These are phyloP conservation scores for Hyaloperonospora brassicae DNA, from an alignment of 352 stramenopile genomes.

Conservation along the genomic window DNA sequence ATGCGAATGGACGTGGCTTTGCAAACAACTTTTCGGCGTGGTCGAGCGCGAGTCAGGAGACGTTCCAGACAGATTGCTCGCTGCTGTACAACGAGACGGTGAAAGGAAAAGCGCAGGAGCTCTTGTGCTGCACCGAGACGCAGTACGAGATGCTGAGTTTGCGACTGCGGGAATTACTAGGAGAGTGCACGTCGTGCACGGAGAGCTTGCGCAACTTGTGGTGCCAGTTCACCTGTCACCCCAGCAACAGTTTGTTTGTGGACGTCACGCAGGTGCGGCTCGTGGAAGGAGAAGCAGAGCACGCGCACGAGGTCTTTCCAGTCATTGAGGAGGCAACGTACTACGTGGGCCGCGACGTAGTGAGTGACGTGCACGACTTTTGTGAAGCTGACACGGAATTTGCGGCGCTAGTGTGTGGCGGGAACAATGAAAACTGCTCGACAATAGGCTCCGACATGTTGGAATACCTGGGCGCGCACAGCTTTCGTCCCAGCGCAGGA, in stretches of 20 bases:
- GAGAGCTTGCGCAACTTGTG: slow-evolving; percentile 70
- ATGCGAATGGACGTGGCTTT: slow-evolving; percentile 48
- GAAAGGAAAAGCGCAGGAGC: slow-evolving; percentile 32
- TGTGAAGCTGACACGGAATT: slow-evolving; percentile 51
- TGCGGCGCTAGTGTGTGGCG: slow-evolving; percentile 37
- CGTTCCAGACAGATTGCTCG: slow-evolving; percentile 63
- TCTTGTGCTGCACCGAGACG: slow-evolving; percentile 71
- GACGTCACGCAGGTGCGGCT: slow-evolving; percentile 61
- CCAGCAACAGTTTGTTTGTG: slow-evolving; percentile 71
- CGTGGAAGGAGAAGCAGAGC: slow-evolving; percentile 38
- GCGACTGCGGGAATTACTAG: slow-evolving; percentile 50
- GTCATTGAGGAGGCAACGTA: slow-evolving; percentile 62
- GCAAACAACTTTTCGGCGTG: slow-evolving; percentile 70
- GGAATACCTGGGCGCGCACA: slow-evolving; percentile 54
- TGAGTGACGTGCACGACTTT: slow-evolving; percentile 69
- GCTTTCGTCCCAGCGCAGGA: slow-evolving; percentile 44
- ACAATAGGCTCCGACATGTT: slow-evolving; percentile 43
- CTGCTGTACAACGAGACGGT: slow-evolving; percentile 63
- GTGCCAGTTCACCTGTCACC: slow-evolving; percentile 76
- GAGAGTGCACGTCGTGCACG: slow-evolving; percentile 60
- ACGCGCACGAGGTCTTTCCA: slow-evolving; percentile 48
- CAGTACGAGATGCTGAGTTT: slow-evolving; percentile 57
- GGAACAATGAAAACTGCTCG: slow-evolving; percentile 43
- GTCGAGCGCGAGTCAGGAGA: slow-evolving; percentile 42
- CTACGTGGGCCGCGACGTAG: slow-evolving; percentile 55